Evolutionary conservation across 257 asterid genomes (phyloP), one percentile per base, ranked within the genome.

Genomic region (Lantana camara): DNA sequence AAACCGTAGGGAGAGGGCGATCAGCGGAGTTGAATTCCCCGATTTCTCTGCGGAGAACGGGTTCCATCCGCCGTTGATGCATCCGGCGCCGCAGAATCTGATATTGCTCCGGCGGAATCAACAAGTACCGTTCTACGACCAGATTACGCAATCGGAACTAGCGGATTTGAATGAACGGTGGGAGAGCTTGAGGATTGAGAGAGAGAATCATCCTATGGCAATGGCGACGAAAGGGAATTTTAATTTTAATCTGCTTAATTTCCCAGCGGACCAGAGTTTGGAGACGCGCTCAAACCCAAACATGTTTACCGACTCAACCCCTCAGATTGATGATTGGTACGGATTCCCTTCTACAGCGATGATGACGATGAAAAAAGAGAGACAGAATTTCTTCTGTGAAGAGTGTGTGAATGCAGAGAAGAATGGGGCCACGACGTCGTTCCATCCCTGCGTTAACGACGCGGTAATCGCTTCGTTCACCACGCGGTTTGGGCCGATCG

Each of bases 361-460:
- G 70, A 61, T 54, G 71, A 71, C 54, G 84, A 63, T 50, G 76
- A 80, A 70, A 56, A 57, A 17, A 9, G 63, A 60, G 7, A 27
- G 5, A 5, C 15, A 32, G 34, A 72, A 66, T 56, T 68, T 17
- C 5, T 73, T 41, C 47, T 89, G 98, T 37, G 60, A 65, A 47
- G 85, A 78, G 56, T 92, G 96, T 67, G 70, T 9, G 57, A 72
- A 63, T 1, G 78, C 64, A 67, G 68, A 52, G 68, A 68, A 52
- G 64, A 23, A 51, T 1, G 80, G 64, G 14, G 30, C 17, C 3
- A 40, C 74, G 65, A 3, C 81, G 64, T 57, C 77, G 72, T 92
- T 92, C 27, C 98, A 92, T 62, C 90, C 47, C 24, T 92, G 98
- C 65, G 82, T 68, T 3, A 85, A 87, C 57, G 97, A 92, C 71